A percentile compares a stretch with the other conserved stretches of the same genome.
These are phyloP conservation scores for Plasmopara muralis DNA, from an alignment of 352 stramenopile genomes.

Conservation along the genomic window DNA sequence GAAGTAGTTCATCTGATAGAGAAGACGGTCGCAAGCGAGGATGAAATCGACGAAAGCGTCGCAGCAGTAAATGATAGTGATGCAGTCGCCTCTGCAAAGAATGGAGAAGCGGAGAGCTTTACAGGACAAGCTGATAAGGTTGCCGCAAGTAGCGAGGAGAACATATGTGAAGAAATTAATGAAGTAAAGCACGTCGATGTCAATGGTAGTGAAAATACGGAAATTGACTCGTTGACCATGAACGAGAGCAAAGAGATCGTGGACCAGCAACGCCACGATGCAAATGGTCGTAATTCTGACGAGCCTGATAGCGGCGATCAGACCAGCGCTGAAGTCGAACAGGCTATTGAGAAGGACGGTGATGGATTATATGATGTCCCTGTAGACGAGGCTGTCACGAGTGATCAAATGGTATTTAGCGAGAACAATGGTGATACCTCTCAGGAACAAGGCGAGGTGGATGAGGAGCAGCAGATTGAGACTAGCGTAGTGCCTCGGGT, in stretches of 20 bases:
- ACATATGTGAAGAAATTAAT: not conserved
- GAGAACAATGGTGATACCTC: no score
- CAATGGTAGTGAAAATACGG: not conserved
- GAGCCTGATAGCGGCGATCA: not conserved
- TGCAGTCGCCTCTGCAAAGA: not conserved
- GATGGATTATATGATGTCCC: no score
- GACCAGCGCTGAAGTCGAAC: not conserved
- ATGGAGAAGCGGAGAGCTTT: not conserved
- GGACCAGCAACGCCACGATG: not conserved
- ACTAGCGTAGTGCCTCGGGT: no score
- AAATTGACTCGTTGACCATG: not conserved
- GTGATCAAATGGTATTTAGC: no score
- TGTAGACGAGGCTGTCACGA: no score
- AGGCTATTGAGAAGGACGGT: not conserved
- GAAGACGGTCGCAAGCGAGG: not conserved
- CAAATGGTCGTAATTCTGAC: slow-evolving; percentile 1
- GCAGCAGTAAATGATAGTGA: not conserved
- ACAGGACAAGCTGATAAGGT: not conserved
- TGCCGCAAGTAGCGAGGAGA: not conserved
- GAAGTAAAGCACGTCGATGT: not conserved
- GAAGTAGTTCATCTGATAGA: not conserved
- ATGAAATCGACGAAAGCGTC: slow-evolving; percentile 1
- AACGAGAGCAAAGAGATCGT: not conserved
- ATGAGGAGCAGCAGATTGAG: no score
- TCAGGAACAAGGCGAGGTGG: no score